A percentile compares a stretch with the other conserved stretches of the same genome.
Conservation (phyloP, 257 asterid genomes). For the Scutellaria barbata region DNA sequence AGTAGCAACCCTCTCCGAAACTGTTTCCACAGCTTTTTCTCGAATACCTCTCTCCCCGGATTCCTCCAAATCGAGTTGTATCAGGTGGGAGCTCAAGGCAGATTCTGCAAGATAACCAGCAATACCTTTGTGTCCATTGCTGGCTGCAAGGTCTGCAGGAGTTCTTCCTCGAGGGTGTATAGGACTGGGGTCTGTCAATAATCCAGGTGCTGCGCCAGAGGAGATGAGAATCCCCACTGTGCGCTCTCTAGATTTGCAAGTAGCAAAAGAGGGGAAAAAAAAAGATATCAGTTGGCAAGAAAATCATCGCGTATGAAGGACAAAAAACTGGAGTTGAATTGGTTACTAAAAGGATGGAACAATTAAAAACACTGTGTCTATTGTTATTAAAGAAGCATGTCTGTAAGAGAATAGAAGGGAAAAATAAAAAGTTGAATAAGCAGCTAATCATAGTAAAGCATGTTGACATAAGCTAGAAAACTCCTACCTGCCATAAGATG, state of each 20-base stretch:
- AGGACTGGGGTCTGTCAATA: slow-evolving; percentile 83
- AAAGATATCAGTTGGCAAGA: background rate
- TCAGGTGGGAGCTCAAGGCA: slow-evolving; percentile 68
- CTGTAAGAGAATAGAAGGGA: background rate
- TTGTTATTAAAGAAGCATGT: slow-evolving; percentile 22
- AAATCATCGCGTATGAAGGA: background rate
- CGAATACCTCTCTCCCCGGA: slow-evolving; percentile 42
- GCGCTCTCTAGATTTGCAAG: slow-evolving; percentile 59
- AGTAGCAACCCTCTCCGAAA: slow-evolving; percentile 71
- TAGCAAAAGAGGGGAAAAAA: slow-evolving; percentile 23
- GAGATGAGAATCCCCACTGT: slow-evolving; percentile 81
- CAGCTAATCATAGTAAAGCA: slow-evolving; percentile 1
- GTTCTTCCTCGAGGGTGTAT: slow-evolving; percentile 64
- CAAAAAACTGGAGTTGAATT: slow-evolving; percentile 4
- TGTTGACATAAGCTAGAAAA: background rate
- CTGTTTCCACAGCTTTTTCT: slow-evolving; percentile 63
- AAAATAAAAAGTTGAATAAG: slow-evolving; percentile 8
- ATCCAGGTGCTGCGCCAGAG: slow-evolving; percentile 78
- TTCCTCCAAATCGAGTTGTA: slow-evolving; percentile 63
- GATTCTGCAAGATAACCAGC: slow-evolving; percentile 91
- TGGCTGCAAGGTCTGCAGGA: slow-evolving; percentile 88
- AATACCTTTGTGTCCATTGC: slow-evolving; percentile 91
- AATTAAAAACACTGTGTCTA: background rate
- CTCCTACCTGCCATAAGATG: slow-evolving; percentile 79
- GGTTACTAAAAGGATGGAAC: background rate